Evolutionary conservation across 495 filamentous ascomycete genomes (phyloP).

Genomic region (Xylaria grammica): DNA sequence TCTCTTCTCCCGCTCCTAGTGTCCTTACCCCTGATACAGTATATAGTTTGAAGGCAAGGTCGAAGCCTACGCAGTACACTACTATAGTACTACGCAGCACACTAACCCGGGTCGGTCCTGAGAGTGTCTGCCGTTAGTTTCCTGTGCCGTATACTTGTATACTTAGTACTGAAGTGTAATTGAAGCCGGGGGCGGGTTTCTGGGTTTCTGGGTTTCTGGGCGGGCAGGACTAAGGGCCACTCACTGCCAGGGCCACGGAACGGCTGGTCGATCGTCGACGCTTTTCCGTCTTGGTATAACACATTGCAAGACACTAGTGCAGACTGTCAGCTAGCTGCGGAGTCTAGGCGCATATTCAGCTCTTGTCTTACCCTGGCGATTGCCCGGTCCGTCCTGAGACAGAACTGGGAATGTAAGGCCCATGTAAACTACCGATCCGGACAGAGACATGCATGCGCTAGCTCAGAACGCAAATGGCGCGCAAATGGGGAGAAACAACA

Average conservation of each 20-base stretch:
- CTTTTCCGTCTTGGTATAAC: not conserved
- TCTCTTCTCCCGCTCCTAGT: slow-evolving; percentile 3
- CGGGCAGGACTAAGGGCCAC: too few relatives aligned
- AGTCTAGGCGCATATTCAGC: slow-evolving; percentile 18
- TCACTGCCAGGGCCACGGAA: too few relatives aligned
- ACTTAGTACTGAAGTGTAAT: not conserved
- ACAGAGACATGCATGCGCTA: not conserved
- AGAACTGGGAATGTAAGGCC: not conserved
- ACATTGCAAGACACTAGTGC: not conserved
- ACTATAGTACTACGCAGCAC: too few relatives aligned
- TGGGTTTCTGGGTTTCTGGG: too few relatives aligned
- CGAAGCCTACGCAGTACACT: too few relatives aligned
- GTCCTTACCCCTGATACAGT: not conserved
- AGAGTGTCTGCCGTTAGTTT: too few relatives aligned
- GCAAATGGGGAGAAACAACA: not conserved
- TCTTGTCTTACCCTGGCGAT: not conserved
- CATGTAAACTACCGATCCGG: not conserved
- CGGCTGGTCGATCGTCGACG: slow-evolving; percentile 6
- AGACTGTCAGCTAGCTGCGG: slow-evolving; percentile 9
- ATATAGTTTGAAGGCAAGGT: not conserved
- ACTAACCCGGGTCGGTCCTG: too few relatives aligned
- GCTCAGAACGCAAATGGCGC: not conserved
- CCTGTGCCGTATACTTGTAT: too few relatives aligned
- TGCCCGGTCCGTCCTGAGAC: too few relatives aligned
- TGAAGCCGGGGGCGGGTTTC: too few relatives aligned